phyloP scores from a whole-genome alignment of 768 basidiomycete genomes.

The Panus rudis region DNA sequence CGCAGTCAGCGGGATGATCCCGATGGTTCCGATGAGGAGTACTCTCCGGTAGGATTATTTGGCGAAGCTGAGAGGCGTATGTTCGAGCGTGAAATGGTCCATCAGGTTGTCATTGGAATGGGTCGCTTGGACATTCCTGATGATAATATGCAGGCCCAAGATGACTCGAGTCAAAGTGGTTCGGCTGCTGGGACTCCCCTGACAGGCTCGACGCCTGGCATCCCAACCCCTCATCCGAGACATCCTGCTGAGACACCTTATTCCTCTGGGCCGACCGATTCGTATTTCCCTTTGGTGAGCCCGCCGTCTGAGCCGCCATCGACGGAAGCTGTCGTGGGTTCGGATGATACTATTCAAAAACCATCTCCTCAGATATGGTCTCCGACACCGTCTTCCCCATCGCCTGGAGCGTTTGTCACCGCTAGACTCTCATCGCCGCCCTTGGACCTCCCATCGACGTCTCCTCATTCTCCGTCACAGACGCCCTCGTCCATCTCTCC shows the following conservation, averaged over 20 bases:
- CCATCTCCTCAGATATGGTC: neutral
- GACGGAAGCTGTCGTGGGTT: neutral
- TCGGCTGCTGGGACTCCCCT: too few relatives aligned
- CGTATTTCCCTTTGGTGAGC: conserved; percentile 11
- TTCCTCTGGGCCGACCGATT: conserved; percentile 1
- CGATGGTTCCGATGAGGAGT: conserved; percentile 25
- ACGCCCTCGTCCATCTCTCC: neutral
- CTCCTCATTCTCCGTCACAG: neutral
- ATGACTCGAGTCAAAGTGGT: too few relatives aligned
- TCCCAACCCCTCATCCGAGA: neutral
- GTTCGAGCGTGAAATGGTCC: conserved; percentile 75
- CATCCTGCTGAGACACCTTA: neutral
- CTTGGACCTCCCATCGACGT: neutral
- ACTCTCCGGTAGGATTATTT: conserved; percentile 38
- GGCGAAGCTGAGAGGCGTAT: conserved; percentile 47
- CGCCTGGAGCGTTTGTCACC: neutral
- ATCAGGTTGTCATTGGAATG: conserved; percentile 87
- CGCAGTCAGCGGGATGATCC: too few relatives aligned
- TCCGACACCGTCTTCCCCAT: neutral
- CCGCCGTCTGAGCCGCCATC: neutral
- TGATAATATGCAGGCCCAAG: conserved; percentile 7
- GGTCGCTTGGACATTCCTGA: conserved; percentile 50
- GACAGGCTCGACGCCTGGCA: conserved; percentile 2
- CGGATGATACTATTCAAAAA: too few relatives aligned
- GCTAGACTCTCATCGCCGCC: too few relatives aligned